A percentile compares a stretch with the other conserved stretches of the same genome.
Evolutionary conservation across 2,329 filamentous ascomycete species (phyloP).

Genomic region (Sporothrix euskadiensis): DNA sequence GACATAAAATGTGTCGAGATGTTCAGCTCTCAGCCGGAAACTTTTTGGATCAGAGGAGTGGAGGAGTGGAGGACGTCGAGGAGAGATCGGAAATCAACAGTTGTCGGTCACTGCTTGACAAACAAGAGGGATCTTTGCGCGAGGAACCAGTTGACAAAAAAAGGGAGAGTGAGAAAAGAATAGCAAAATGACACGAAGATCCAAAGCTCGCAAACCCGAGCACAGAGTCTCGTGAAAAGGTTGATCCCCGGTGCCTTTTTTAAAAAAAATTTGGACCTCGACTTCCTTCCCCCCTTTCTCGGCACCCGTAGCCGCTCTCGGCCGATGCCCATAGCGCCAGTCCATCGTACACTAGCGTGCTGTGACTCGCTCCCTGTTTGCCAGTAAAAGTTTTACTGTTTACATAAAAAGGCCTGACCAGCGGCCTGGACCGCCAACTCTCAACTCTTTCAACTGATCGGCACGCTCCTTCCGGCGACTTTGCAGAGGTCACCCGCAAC

Average conservation of each 20-base stretch:
- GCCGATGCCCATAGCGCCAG: not conserved
- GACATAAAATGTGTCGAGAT: not conserved
- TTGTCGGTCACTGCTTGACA: not conserved
- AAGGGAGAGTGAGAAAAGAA: not conserved
- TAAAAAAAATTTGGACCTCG: too few species aligned
- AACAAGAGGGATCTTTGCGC: not conserved
- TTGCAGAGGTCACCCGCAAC: not conserved
- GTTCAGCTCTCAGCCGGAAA: not conserved
- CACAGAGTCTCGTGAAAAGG: not conserved
- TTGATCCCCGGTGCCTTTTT: not conserved
- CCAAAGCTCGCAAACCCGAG: not conserved
- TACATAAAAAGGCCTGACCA: not conserved
- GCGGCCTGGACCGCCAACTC: not conserved
- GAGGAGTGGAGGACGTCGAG: not conserved
- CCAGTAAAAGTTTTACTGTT: not conserved
- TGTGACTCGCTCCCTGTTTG: not conserved
- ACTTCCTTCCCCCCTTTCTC: not conserved
- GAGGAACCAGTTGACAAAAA: not conserved
- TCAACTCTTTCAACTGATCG: not conserved
- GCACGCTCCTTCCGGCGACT: slow-evolving; percentile 5
- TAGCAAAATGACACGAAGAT: not conserved
- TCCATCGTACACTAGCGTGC: not conserved
- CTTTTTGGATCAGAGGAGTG: not conserved
- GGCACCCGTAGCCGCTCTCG: slow-evolving; percentile 12
- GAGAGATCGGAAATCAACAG: not conserved